Evolutionary conservation across 768 basidiomycete genomes (phyloP), one percentile per base, ranked within the genome.

Genomic region (Serendipita sp.): DNA sequence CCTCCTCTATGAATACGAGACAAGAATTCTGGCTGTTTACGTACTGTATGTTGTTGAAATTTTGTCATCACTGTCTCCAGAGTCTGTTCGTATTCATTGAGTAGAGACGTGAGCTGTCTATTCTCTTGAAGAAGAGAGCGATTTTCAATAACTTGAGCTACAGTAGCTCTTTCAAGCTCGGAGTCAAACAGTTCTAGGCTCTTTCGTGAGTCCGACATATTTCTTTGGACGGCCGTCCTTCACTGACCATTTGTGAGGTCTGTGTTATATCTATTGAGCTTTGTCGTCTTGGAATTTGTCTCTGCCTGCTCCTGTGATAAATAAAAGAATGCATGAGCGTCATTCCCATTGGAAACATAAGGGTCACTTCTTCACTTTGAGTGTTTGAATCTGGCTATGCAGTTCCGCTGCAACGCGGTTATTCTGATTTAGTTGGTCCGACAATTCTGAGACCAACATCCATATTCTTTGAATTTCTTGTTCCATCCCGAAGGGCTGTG

Each of bases 61-160:
- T 97, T 97, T 63, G 84, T 76, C 96, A 99, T 98, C 72, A 98
- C 89, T 34, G 86, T 93, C 70, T 97, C 94, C 78, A 99, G 81
- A 2, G 94, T 96, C 64, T 79, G 78, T 73, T 98, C 94, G 72
- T 98, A 95, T 74, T 99, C 96, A 71, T 93, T 94, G 65, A 98
- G 78, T 32, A 99, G 78, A 32, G 83, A 70, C 68, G 86, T 86
- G 35, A 98, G 80, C 71, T 98, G 95, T 73, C 90, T 93, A 78
- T 99, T 98, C 75, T 99, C 96, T 67, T 97, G 87, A 58, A 89
- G 77, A 1, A 99, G 77, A 0, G 85, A 81, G 71, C 96, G 94
- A 73, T 98, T 98, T 74, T 99, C 96, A 65, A 95, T 85, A 53
- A 97, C 83, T 46, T 92, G 82, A 68, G 89, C 86, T 5, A 95